Evolutionary conservation across 768 basidiomycete genomes (phyloP), one percentile per base, ranked within the genome.

Genomic region (Termitomyces bulborhizus): DNA sequence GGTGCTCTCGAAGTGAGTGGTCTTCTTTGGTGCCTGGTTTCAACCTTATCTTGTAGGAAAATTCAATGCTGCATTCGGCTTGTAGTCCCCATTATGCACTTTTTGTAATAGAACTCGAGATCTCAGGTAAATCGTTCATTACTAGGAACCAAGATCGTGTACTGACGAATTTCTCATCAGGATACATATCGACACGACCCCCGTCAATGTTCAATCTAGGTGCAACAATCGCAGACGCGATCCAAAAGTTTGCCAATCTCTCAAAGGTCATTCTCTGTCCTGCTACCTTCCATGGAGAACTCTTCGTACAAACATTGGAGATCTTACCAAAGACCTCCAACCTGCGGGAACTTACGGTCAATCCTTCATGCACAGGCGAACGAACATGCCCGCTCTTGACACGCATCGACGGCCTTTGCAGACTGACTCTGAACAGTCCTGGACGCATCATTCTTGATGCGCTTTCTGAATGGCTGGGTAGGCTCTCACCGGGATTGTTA

Each of bases 391-490:
- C 66, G 9, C 51, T 68, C 12, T 54, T 76, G 16, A 62, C 63
- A 8, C 50, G 62, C n/a, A 57, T 76, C 8, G 52, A 41, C 8
- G 63, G 69, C 4, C 66, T 79, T 21, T 57, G 55, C 9, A 65
- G 54, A 27, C 57, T 76, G 49, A 68, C 68, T 15, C 51, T 77
- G 15, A 32, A 64, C 27, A 69, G 69, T 52, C 77, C 78, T 39
- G 70, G 68, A 5, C 65, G 79, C 43, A 66, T 71, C 8, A 69
- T 78, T 21, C 64, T 81, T 13, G 62, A 76, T 18, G 61, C 73
- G 26, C 69, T 80, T 5, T 74, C 77, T 11, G 71, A 67, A 1
- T 81, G 81, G 80, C 63, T 82, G 5, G 57, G 54, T 21, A 63
- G 62, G 27, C 63, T 81, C 27, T 68, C 67, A 0, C 52, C 55